These are phyloP conservation scores for Fraxinus sp. DNA, from an alignment of 305 asterid species.

Conservation along the genomic window DNA sequence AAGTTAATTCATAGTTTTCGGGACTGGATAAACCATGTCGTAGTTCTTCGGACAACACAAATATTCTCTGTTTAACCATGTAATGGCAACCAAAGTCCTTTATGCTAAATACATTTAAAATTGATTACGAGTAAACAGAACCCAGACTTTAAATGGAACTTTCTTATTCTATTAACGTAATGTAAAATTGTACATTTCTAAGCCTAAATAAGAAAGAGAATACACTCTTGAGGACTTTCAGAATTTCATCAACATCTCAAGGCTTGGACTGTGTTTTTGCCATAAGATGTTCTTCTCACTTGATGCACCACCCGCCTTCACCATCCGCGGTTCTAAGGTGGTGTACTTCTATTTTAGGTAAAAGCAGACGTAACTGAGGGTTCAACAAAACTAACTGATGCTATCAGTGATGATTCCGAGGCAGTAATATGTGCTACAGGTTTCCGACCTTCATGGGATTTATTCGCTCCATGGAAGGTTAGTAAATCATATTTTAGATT, in stretches of 20 bases:
- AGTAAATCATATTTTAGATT: background rate
- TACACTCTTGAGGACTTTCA: background rate
- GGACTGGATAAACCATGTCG: background rate
- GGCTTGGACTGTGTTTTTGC: background rate
- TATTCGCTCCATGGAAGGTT: slow-evolving; percentile 91
- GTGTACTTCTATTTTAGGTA: slow-evolving; percentile 46
- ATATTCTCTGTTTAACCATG: background rate
- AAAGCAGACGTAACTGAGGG: slow-evolving; percentile 95
- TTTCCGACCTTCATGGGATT: slow-evolving; percentile 77
- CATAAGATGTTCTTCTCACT: background rate
- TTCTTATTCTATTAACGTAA: background rate
- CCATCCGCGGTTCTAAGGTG: background rate
- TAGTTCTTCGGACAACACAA: background rate
- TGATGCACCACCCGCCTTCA: background rate
- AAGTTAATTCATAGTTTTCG: background rate
- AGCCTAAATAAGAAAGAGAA: background rate
- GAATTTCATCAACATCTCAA: background rate
- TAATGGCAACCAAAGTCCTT: background rate
- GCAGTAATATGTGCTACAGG: slow-evolving; percentile 97
- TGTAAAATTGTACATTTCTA: background rate
- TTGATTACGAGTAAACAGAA: background rate
- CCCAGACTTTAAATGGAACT: background rate
- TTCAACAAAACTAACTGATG: slow-evolving; percentile 68
- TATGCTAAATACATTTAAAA: background rate
- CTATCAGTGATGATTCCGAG: slow-evolving; percentile 81